A percentile compares a stretch with the other conserved stretches of the same genome.
These are phyloP conservation scores for Phytopythium helicoides DNA, from an alignment of 352 stramenopile species.

Conservation along the genomic window DNA sequence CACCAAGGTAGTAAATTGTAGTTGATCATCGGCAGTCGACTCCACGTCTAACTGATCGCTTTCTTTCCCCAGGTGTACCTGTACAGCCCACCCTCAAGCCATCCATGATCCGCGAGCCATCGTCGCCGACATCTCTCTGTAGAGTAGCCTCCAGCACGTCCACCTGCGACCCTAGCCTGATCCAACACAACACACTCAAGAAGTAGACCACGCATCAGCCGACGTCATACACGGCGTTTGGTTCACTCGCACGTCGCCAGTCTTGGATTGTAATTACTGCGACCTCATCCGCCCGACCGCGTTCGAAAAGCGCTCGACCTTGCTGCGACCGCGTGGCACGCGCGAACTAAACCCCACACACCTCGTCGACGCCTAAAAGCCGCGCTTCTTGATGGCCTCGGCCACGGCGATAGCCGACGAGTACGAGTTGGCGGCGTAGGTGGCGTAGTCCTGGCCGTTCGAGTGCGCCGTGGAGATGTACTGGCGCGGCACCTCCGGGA, in stretches of 20 bases:
- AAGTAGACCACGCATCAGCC: not conserved
- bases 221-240: no score
- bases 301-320: not conserved
- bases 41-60: not conserved
- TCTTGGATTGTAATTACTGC: no score
- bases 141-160: not conserved
- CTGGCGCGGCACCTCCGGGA: slow-evolving; percentile 74
- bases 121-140: no score
- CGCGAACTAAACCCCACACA: not conserved
- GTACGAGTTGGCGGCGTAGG: slow-evolving; percentile 87
- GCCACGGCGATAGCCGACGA: slow-evolving; percentile 79
- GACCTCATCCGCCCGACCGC: no score
- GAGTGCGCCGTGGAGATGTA: slow-evolving; percentile 73
- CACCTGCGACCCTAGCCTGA: no score
- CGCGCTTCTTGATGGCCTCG: slow-evolving; percentile 73
- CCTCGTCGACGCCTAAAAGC: slow-evolving; percentile 49
- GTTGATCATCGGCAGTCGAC: no score
- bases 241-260: no score
- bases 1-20: slow-evolving; percentile 87
- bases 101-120: no score
- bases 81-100: slow-evolving; percentile 27
- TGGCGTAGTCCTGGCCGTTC: slow-evolving; percentile 63
- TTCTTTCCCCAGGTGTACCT: slow-evolving; percentile 45
- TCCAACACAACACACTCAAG: not conserved
- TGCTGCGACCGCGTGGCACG: not conserved